Base-by-base conservation (phyloP, 192 early-diverging fungal genomes). In the Podila epicladia region DNA sequence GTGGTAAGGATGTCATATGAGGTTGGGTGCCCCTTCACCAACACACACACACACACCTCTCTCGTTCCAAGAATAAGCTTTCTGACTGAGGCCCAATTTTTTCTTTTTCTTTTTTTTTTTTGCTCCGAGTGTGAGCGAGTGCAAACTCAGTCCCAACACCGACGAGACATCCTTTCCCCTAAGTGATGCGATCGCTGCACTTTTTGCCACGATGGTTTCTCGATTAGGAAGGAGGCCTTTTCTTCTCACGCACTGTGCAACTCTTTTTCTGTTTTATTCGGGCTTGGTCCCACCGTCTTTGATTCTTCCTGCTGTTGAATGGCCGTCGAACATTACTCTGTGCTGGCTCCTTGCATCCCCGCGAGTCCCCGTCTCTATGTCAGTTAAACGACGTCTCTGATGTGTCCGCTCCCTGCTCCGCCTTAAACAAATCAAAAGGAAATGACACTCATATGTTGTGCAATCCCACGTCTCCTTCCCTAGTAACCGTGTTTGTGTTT, bases 211-310 rank as follows among this genome's bases (percentile, higher is more conserved):
- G 17, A 76, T 76, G 62, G 28, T 70, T 78, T 45, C 75, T 71
- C 64, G 33, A 78, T 57, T 57, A 71, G 75, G 75, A 71, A 78
- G 69, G 75, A 29, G 64, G 45, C 8, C 8, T 57, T 62, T 41
- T 8, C 71, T 20, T 78, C 75, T 68, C 75, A 78, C 75, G 75
- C 75, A 66, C 63, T 64, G 71, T 73, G 57, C 57, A 58, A 28
- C 28, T 8, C 24, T 45, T 32, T 49, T 17, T 24, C 50, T 29
- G 31, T 67, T 67, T 26, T 15, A 35, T 55, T n/a, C 31, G 20
- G n/a, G 32, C 31, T 24, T 31, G n/a, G 29, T 11, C 31, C 48
- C 22, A 32, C 24, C 50, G 11, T 26, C 12, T 31, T 33, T 20
- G 29, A 31, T 51, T 66, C 29, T 3, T 35, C 26, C 19, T 22